Percentiles rank a stretch among this genome's conserved stretches.
Conservation (phyloP, 345 rosid genomes). For the Rhizophora apiculata region DNA sequence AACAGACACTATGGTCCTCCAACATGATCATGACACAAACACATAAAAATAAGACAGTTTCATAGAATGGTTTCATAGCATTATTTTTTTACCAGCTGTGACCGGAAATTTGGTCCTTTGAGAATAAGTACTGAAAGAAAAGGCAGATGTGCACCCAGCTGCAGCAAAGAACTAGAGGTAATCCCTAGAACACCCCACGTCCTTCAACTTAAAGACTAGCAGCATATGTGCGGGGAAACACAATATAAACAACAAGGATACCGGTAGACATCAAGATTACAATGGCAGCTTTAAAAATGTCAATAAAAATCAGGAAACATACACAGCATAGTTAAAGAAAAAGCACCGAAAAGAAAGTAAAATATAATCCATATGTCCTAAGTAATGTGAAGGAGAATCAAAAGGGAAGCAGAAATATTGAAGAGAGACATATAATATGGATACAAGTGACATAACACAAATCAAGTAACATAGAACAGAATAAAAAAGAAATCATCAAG, state of each 20-base stretch:
- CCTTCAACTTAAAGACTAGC: background rate
- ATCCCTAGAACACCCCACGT: no score
- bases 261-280: background rate
- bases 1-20: background rate
- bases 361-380: background rate
- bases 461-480: background rate
- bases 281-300: background rate
- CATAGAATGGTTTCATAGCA: no score
- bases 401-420: background rate
- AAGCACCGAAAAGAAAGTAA: background rate
- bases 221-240: background rate
- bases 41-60: no score
- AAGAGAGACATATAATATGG: background rate
- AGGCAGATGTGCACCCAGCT: no score
- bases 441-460: background rate
- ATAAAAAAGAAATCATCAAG: background rate
- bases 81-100: no score
- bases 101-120: no score
- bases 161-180: no score
- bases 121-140: background rate
- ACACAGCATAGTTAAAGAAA: background rate
- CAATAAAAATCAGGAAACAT: background rate
- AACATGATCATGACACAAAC: no score
- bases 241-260: background rate
- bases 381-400: background rate